These are phyloP conservation scores for Rhynchospora pubera DNA, from an alignment of 176 grass and related monocot species.

Conservation along the genomic window DNA sequence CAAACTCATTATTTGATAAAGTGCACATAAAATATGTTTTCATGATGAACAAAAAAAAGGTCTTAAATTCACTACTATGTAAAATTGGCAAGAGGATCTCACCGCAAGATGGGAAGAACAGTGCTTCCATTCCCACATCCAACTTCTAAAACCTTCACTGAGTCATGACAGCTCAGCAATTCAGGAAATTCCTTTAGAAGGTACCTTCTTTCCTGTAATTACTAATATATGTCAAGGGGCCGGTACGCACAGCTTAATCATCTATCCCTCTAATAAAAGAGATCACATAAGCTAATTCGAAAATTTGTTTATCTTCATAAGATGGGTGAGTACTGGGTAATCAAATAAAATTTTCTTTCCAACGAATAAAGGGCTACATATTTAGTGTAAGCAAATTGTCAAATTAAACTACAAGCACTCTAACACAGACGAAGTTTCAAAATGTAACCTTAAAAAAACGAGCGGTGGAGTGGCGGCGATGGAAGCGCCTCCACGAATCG, in stretches of 20 bases:
- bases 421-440: not conserved
- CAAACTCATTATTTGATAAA: not conserved
- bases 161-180: slow-evolving; percentile 32
- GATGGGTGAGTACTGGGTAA: not conserved
- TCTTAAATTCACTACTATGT: not conserved
- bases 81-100: not conserved
- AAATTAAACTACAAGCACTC: not conserved
- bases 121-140: slow-evolving; percentile 90
- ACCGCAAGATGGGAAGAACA: slow-evolving; percentile 44
- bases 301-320: not conserved
- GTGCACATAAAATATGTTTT: not conserved
- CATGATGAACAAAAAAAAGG: not conserved
- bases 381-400: not conserved
- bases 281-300: not conserved
- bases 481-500: slow-evolving; percentile 84
- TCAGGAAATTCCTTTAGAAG: slow-evolving; percentile 90
- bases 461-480: slow-evolving; percentile 61
- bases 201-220: slow-evolving; percentile 82
- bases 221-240: not conserved
- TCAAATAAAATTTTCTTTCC: not conserved
- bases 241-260: not conserved
- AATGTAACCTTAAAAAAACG: slow-evolving; percentile 72
- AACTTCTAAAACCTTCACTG: slow-evolving; percentile 61
- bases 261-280: not conserved
- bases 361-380: not conserved